Conservation (phyloP, 2,329 filamentous ascomycete species). For the Zymoseptoria passerinii region DNA sequence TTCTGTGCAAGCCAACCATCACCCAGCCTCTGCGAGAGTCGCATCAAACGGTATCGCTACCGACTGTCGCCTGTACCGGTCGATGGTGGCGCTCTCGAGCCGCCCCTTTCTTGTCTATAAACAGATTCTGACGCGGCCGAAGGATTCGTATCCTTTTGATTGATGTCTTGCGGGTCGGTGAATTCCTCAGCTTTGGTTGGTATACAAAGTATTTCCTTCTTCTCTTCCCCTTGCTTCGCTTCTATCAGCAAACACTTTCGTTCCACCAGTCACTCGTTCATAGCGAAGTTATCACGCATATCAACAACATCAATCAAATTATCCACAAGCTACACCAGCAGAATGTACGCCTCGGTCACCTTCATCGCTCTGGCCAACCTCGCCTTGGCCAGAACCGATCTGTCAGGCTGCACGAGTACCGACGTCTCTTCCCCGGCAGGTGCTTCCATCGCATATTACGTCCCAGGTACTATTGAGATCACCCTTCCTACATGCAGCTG, state of each 20-base stretch:
- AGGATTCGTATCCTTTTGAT: background rate
- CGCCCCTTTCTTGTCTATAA: background rate
- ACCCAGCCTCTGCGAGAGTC: background rate
- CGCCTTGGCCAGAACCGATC: constrained; percentile 32
- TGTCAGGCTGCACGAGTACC: constrained; percentile 38
- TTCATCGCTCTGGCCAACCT: constrained; percentile 23
- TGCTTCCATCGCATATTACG: constrained; percentile 49
- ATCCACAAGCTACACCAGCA: constrained; percentile 1
- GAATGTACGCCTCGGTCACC: constrained; percentile 22
- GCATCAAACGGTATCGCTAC: background rate
- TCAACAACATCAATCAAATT: background rate
- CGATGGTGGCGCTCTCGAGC: background rate
- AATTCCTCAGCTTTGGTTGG: too few species aligned
- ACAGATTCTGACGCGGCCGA: background rate
- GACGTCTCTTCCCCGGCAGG: constrained; percentile 32
- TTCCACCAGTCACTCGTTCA: background rate
- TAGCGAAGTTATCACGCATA: constrained; percentile 1
- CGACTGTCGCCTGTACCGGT: background rate
- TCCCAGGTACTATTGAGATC: constrained; percentile 37
- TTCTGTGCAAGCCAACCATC: background rate
- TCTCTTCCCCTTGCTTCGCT: background rate
- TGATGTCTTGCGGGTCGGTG: background rate
- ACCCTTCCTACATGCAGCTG: too few species aligned
- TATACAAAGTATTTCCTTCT: background rate
- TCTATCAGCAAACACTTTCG: background rate